Base-by-base conservation (phyloP, 2,329 filamentous ascomycete species). In the Immersiporthe knoxdaviesiana region DNA sequence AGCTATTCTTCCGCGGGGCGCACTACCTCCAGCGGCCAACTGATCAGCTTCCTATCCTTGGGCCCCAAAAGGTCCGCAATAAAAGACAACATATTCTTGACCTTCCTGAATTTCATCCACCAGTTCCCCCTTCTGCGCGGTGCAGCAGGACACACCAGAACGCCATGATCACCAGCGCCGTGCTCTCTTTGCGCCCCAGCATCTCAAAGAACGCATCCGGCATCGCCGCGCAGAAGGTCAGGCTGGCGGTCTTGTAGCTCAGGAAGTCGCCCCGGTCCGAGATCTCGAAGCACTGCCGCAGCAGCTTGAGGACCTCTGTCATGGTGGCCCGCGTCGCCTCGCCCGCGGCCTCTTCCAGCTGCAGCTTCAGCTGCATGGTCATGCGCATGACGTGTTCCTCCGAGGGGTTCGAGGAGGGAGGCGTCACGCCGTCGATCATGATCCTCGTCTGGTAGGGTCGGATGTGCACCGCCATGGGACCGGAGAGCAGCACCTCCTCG, bases 91-190 rank as follows among this genome's bases (percentile, higher is more conserved):
- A 71, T 69, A 30, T 69, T 59, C 24, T 18, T 37, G n/a, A 65
- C 60, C 14, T 44, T 68, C 2, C 69, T 72, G 63, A 67, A 69
- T 0, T 74, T 69, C 72, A 72, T 75, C 73, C 74, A 75, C 58
- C 72, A 69, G 12, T 59, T 24, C 52, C 64, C 24, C 71, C 64
- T 65, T 74, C 71, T 14, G 73, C 68, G 4, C 75, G 71, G 39
- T 74, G 58, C 24, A 75, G 52, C 62, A 76, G 65, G 8, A 75
- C 71, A 56, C 74, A 74, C 75, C 75, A 76, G 59, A 71, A 75
- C 1, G 72, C 73, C 73, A 74, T 73, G 1, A 76, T n/a, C 5
- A 76, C 68, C 24, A 76, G 70, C 37, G 75, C 72, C 54, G 71
- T 68, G 27, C 72, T 71, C 6, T 68, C 63, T 52, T 70, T 72